Percentiles rank a stretch among this genome's conserved stretches.
Conservation (phyloP, 2,329 filamentous ascomycete species). For the Ophiostoma quercus region DNA sequence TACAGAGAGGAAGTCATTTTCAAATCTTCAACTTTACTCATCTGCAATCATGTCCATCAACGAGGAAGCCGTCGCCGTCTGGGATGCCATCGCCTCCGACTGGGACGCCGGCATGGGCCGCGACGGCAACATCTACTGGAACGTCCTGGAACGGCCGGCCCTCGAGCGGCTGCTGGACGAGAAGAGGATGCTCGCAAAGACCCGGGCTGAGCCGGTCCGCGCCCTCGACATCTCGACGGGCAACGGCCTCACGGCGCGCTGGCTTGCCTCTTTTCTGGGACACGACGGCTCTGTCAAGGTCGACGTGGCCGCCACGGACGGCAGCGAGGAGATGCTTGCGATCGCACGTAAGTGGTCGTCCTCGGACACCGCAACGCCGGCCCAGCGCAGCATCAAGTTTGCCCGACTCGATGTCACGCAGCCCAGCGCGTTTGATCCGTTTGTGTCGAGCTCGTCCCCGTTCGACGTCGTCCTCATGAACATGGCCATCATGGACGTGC, state of each 20-base stretch:
- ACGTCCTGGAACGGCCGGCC: slow-evolving; percentile 39
- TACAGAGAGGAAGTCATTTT: too few relatives aligned
- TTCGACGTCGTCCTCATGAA: slow-evolving; percentile 46
- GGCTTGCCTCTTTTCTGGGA: neutral
- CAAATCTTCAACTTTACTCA: neutral
- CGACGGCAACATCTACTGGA: slow-evolving; percentile 44
- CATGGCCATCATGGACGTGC: slow-evolving; percentile 47
- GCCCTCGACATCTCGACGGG: neutral
- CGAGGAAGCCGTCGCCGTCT: slow-evolving; percentile 32
- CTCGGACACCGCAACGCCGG: neutral
- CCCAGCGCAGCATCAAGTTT: neutral
- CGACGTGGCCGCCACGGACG: neutral
- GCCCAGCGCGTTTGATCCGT: neutral
- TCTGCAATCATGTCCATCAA: slow-evolving; percentile 12
- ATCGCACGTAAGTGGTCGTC: neutral
- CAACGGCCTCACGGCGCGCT: neutral
- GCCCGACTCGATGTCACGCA: neutral
- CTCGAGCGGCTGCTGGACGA: slow-evolving; percentile 36
- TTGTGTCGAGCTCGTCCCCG: neutral
- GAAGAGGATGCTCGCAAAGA: neutral
- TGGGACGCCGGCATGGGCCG: slow-evolving; percentile 41
- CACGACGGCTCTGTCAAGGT: neutral
- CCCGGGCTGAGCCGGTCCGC: neutral
- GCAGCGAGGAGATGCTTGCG: neutral
- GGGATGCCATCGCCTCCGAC: slow-evolving; percentile 40